phyloP scores from a whole-genome alignment of 1,284 basidiomycete species.

The Cryptococcus hybrid region DNA sequence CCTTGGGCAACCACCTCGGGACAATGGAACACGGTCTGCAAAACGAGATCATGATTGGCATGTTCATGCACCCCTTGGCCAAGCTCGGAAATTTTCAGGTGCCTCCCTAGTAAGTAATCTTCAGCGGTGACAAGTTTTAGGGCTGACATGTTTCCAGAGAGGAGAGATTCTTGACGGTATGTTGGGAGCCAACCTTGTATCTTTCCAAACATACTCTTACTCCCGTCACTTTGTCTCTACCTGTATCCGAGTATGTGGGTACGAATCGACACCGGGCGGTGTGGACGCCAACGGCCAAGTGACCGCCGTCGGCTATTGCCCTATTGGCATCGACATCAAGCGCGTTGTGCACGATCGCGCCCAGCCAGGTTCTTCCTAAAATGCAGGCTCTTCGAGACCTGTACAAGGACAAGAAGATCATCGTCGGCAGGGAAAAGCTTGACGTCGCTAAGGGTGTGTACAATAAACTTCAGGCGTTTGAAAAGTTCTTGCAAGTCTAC shows the following conservation, averaged over 20 bases:
- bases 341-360: constrained; percentile 79
- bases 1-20: constrained; percentile 25
- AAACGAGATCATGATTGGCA: constrained; percentile 63
- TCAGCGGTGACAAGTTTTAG: neutral
- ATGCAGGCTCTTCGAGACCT: constrained; percentile 76
- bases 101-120: constrained; percentile 68
- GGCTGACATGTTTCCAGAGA: constrained; percentile 51
- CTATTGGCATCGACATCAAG: constrained; percentile 95
- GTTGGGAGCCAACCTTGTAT: constrained; percentile 94
- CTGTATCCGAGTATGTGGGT: constrained; percentile 94
- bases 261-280: constrained; percentile 78
- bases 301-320: constrained; percentile 83
- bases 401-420: constrained; percentile 98
- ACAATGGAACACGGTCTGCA: constrained; percentile 17
- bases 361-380: constrained; percentile 81
- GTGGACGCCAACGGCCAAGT: constrained; percentile 90
- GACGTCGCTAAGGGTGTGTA: constrained; percentile 97
- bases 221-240: constrained; percentile 92
- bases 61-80: constrained; percentile 97
- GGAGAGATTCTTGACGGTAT: constrained; percentile 96
- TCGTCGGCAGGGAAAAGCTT: constrained; percentile 97
- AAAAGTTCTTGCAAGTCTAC: constrained; percentile 89
- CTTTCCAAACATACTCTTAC: constrained; percentile 98
- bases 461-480: constrained; percentile 96
- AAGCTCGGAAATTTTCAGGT: constrained; percentile 92